Percentiles rank a stretch among this genome's conserved stretches.
Conservation (phyloP, 108 stramenopile genomes). For the Epithemia pelagica region DNA sequence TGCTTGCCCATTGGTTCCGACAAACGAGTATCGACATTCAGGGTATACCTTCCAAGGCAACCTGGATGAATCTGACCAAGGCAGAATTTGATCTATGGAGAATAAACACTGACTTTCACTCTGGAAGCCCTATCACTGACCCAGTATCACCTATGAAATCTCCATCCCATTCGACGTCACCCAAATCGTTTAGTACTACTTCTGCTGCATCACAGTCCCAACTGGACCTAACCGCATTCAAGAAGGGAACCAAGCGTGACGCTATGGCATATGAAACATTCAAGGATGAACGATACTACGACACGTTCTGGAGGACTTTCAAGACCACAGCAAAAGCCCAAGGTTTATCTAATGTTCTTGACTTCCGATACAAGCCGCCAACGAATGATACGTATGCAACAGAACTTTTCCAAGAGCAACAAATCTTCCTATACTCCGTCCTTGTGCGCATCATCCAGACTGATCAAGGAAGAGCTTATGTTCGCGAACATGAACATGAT, state of each 20-base stretch:
- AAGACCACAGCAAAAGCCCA: conserved; percentile 8
- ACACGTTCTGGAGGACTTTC: conserved; percentile 4
- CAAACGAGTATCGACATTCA: too few relatives aligned
- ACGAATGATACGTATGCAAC: not conserved
- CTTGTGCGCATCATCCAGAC: conserved; percentile 5
- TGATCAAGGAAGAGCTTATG: conserved; percentile 3
- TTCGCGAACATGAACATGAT: conserved; percentile 3
- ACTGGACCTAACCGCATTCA: conserved; percentile 1
- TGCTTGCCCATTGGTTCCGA: too few relatives aligned
- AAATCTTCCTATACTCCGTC: conserved; percentile 7
- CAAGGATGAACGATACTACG: conserved; percentile 16
- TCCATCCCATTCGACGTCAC: too few relatives aligned
- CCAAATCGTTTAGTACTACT: too few relatives aligned
- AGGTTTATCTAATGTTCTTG: conserved; percentile 7
- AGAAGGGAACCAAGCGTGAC: conserved; percentile 20
- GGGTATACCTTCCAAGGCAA: too few relatives aligned
- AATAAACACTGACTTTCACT: too few relatives aligned
- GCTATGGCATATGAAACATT: conserved; percentile 4
- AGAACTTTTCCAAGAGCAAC: conserved; percentile 7
- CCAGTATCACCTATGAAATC: too few relatives aligned
- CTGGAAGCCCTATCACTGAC: too few relatives aligned
- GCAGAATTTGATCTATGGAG: too few relatives aligned
- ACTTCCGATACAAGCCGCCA: conserved; percentile 7
- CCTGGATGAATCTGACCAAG: too few relatives aligned
- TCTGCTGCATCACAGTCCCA: too few relatives aligned